Conservation (phyloP, 805 yeast species). For the Starmerella gropengiesseri region DNA sequence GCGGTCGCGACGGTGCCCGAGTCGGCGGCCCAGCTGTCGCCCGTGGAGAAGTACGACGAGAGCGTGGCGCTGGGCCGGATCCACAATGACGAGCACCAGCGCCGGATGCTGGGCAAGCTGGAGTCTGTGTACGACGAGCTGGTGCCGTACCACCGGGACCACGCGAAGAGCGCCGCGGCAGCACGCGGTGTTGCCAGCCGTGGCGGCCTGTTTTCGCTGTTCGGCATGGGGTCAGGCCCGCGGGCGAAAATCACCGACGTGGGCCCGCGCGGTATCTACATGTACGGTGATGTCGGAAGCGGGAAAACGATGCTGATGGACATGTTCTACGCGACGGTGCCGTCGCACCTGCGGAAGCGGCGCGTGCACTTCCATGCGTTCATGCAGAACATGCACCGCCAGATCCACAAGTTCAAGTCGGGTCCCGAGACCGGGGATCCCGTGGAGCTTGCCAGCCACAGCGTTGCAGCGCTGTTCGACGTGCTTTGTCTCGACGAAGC, state of each 20-base stretch:
- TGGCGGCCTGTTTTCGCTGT: not conserved
- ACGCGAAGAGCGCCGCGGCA: constrained; percentile 34
- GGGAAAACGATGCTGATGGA: constrained; percentile 99
- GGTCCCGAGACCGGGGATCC: constrained; percentile 64
- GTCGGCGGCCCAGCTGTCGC: constrained; percentile 16
- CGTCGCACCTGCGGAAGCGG: constrained; percentile 60
- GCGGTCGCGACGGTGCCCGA: not conserved
- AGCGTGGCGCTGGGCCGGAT: constrained; percentile 28
- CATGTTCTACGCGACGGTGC: constrained; percentile 76
- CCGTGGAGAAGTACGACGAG: constrained; percentile 29
- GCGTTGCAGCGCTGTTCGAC: constrained; percentile 63
- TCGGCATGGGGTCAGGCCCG: not conserved
- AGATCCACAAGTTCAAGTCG: constrained; percentile 61
- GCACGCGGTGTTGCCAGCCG: not conserved
- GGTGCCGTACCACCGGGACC: constrained; percentile 39
- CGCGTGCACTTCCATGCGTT: constrained; percentile 93
- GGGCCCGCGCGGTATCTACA: constrained; percentile 69
- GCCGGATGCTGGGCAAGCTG: constrained; percentile 55
- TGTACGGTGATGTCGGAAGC: constrained; percentile 97
- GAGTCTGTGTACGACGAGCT: constrained; percentile 49
- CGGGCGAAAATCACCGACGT: constrained; percentile 11
- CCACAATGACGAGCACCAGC: constrained; percentile 68
- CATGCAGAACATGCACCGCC: constrained; percentile 86
- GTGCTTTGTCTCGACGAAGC: constrained; percentile 92
- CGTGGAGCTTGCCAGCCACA: constrained; percentile 65